Evolutionary conservation across 2,329 filamentous ascomycete species (phyloP), one percentile per base, ranked within the genome.

Genomic region (Ophiostoma pallidulum): DNA sequence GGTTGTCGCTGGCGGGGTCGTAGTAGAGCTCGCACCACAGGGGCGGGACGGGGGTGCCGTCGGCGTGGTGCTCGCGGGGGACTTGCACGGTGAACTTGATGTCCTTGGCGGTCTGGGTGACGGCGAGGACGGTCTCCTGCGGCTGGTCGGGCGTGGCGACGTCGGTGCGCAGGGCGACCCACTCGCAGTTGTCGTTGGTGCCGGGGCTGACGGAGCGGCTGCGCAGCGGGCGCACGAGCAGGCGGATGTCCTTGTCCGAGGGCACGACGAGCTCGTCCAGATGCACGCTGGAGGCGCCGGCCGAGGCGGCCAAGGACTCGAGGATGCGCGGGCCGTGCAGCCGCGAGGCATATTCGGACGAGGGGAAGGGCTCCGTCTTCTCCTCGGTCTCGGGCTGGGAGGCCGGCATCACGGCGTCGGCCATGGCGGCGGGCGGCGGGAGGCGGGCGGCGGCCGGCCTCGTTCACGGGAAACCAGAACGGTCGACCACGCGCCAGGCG

Each of bases 11-110:
- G 52, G 69, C 65, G 14, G 76, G 75, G 59, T 79, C 73, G 54
- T 78, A 79, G 55, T 78, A 79, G 31, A 80, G 64, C 59, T 78
- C 74, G 58, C 74, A 78, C 72, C 72, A 77, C n/a, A 79, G 56
- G 4, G 71, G 68, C 14, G 73, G 73, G 14, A 71, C 64, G 8
- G 64, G 60, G 8, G 60, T 63, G 38, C 67, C 66, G 37, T 62
- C 62, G 49, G 71, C 66, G 35, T 64, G 61, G 43, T 35, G 64
- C 48, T 72, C 69, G 14, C 68, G 67, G 4, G 75, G 76, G 48
- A 79, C 75, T 42, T 70, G 66, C 51, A 79, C 73, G 33, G 72
- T 73, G 57, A 78, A 78, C 52, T 77, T 78, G 66, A 78, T 77
- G 59, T 79, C 75, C 56, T 71, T 71, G 51, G 70, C 67, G 5